Evolutionary conservation across 2,329 filamentous ascomycete genomes (phyloP).

Genomic region (Aspergillus clavatus): DNA sequence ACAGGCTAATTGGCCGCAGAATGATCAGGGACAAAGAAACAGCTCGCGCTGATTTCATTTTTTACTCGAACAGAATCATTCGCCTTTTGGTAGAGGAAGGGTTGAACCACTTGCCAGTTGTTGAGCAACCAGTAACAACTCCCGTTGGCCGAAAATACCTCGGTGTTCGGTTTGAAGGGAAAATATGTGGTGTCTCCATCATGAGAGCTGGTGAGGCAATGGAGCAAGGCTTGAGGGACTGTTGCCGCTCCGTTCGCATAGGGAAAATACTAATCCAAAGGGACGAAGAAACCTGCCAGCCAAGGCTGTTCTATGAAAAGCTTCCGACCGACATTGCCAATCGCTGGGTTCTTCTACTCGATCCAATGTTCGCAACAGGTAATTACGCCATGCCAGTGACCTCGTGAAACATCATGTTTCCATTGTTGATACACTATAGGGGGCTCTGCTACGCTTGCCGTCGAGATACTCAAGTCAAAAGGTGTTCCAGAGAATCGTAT

Average conservation of each 20-base stretch:
- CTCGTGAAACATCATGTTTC: background rate
- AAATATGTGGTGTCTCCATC: slow-evolving; percentile 97
- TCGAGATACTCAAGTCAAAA: slow-evolving; percentile 82
- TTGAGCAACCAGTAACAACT: slow-evolving; percentile 83
- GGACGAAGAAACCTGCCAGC: slow-evolving; percentile 88
- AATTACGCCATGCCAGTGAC: slow-evolving; percentile 12
- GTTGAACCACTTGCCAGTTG: slow-evolving; percentile 89
- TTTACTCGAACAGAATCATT: slow-evolving; percentile 98
- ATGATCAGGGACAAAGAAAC: slow-evolving; percentile 94
- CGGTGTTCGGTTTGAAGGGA: slow-evolving; percentile 91
- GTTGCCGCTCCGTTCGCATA: slow-evolving; percentile 94
- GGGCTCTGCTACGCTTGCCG: slow-evolving; percentile 93
- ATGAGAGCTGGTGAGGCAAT: slow-evolving; percentile 98
- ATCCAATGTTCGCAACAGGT: slow-evolving; percentile 99
- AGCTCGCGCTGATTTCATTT: slow-evolving; percentile 92
- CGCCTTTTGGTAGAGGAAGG: slow-evolving; percentile 94
- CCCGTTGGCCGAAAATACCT: slow-evolving; percentile 84
- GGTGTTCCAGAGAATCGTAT: slow-evolving; percentile 95
- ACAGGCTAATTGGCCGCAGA: slow-evolving; percentile 44
- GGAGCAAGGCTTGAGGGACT: slow-evolving; percentile 94
- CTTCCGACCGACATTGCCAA: slow-evolving; percentile 88
- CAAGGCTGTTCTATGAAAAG: slow-evolving; percentile 96
- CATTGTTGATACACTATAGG: slow-evolving; percentile 48
- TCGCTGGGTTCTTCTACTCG: slow-evolving; percentile 86
- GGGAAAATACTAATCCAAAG: slow-evolving; percentile 98